Evolutionary conservation across 2,329 filamentous ascomycete species (phyloP).

Genomic region (Colletotrichum tropicicola): DNA sequence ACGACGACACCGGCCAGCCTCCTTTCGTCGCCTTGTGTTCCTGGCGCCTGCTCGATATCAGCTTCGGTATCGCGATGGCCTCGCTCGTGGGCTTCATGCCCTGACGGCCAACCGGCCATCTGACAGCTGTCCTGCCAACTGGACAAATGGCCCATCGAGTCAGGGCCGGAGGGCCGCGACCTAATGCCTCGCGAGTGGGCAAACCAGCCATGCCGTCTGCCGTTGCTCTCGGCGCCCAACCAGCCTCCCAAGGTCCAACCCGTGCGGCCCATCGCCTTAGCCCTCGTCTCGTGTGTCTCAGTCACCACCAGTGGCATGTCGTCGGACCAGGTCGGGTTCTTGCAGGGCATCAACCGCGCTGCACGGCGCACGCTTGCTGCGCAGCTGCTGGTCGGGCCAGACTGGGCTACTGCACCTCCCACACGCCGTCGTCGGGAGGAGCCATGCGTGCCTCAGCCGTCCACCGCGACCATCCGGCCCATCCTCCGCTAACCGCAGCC

Average conservation of each 20-base stretch:
- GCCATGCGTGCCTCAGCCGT: slow-evolving; percentile 27
- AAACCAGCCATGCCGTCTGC: slow-evolving; percentile 13
- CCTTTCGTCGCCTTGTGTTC: not conserved
- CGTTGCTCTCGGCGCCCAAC: slow-evolving; percentile 20
- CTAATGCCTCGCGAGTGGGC: not conserved
- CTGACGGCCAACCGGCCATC: not conserved
- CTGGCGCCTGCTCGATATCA: not conserved
- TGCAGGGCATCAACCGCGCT: slow-evolving; percentile 16
- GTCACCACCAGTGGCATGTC: slow-evolving; percentile 6
- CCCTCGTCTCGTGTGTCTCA: too few relatives aligned
- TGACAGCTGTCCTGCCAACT: not conserved
- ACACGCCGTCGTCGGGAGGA: slow-evolving; percentile 26
- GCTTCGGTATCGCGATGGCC: slow-evolving; percentile 19
- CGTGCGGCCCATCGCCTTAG: too few relatives aligned
- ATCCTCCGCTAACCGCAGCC: slow-evolving; percentile 10
- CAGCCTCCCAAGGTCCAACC: slow-evolving; percentile 7
- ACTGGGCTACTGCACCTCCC: slow-evolving; percentile 22
- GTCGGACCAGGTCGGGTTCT: slow-evolving; percentile 19
- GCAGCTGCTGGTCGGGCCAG: slow-evolving; percentile 7
- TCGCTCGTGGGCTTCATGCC: not conserved
- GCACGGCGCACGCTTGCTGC: not conserved
- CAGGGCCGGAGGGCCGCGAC: not conserved
- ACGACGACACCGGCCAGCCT: not conserved
- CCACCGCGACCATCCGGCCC: slow-evolving; percentile 9
- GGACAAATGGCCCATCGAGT: not conserved